phyloP scores from a whole-genome alignment of 2,329 filamentous ascomycete genomes.

The Cercospora berteroae region DNA sequence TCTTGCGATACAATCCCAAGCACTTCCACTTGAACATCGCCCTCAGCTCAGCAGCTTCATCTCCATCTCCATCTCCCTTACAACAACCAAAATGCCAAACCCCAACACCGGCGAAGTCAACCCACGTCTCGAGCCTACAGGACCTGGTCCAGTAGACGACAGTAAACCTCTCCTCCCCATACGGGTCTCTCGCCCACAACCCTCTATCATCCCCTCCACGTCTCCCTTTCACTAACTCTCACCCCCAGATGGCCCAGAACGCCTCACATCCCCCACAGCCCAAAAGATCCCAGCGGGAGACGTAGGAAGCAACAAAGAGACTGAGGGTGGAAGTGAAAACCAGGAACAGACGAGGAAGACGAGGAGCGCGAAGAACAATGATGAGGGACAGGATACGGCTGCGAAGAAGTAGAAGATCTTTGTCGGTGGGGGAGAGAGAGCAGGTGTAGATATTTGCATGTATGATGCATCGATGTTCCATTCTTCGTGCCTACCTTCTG shows the following conservation, averaged over 20 bases:
- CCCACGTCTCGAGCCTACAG: slow-evolving; percentile 11
- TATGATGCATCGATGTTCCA: too few relatives aligned
- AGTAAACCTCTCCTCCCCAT: not conserved
- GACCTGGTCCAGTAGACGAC: slow-evolving; percentile 5
- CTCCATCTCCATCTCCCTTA: not conserved
- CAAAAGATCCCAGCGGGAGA: slow-evolving; percentile 10
- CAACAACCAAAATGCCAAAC: slow-evolving; percentile 10
- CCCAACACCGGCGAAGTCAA: slow-evolving; percentile 18
- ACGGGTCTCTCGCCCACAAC: too few relatives aligned
- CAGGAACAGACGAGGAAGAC: slow-evolving; percentile 13
- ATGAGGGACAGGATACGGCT: slow-evolving; percentile 11
- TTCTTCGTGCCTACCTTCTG: too few relatives aligned
- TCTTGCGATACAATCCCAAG: not conserved
- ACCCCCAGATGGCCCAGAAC: not conserved
- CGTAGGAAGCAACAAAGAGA: slow-evolving; percentile 14
- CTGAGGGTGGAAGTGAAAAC: slow-evolving; percentile 13
- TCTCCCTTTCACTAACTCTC: too few relatives aligned
- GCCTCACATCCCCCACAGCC: not conserved
- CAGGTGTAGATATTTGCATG: not conserved
- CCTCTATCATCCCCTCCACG: too few relatives aligned
- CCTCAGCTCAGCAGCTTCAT: too few relatives aligned
- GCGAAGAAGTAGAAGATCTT: slow-evolving; percentile 12
- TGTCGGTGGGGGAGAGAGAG: not conserved
- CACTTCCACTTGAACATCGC: not conserved
- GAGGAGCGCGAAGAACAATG: slow-evolving; percentile 14